Base-by-base conservation (phyloP, 306 rosid species). In the Vachellia collinsii region DNA sequence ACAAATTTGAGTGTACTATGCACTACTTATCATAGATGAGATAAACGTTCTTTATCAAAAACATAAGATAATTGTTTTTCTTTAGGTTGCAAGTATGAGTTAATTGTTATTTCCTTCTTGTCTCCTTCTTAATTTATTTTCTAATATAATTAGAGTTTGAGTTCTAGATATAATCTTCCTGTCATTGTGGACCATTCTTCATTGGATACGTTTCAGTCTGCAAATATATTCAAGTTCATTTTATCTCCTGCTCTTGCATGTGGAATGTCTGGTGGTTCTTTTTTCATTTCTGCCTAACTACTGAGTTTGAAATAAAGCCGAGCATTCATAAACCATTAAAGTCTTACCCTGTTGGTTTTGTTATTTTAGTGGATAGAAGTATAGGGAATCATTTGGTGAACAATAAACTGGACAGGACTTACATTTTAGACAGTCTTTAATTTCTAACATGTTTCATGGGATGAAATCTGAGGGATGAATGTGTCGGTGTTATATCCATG, bases 51-150 rank as follows among this genome's bases (percentile, higher is more conserved):
- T 50, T 5, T 17, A 50, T 50, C 0, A 50, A 50, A 14, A 50
- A 50, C 5, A 20, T 56, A 22, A 54, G 10, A 17, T 54, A 7
- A 6, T n/a, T 19, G 0, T 56, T 56, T 9, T 20, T 56, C 34
- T 9, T 56, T 56, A 20, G 63, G 34, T 1, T 1, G 9, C 17
- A 73, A 67, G 12, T 79, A 37, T 14, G 67, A 64, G 39, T 65
- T 66, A 37, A 34, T 68, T 25, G 11, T 46, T 20, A 42, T 42
- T 38, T 54, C 7, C 23, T 22, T 23, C 39, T 37, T 38, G 25
- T 66, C 68, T 37, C 46, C 50, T 54, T 79, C 74, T 22, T 7
- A 58, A 70, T 58, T 51, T 11, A 12, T n/a, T 77, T 36, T 64
- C 36, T 71, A 44, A 62, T 29, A 17, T 36, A 64, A 64, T 53